Evolutionary conservation across 495 filamentous ascomycete species (phyloP), one percentile per base, ranked within the genome.

Genomic region (Bryoglossum gracile): DNA sequence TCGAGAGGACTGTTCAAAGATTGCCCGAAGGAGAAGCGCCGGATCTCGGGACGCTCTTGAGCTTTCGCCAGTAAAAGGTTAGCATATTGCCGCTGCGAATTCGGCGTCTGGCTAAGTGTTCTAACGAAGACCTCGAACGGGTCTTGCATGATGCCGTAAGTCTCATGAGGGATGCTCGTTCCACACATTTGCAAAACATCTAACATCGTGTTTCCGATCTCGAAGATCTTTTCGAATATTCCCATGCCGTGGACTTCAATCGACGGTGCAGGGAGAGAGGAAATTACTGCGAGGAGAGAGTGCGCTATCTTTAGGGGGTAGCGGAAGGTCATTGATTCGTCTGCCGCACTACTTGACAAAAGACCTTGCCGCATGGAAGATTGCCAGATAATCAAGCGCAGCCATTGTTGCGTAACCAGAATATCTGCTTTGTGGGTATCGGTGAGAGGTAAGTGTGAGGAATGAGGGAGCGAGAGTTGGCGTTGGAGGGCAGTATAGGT

Each of bases 211-310:
- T 73, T 75, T 1, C 71, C 65, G 42, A 81, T 66, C 46, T 80
- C 76, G 40, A 81, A 75, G 1, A 81, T 59, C 58, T 78, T 81
- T 45, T 77, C 69, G 19, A 74, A 66, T 32, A 84, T 80, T 21
- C 76, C 76, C 43, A 75, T 76, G 0, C 80, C 80, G 48, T 84
- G 78, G 0, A 82, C 71, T 53, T 77, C 71, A 11, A 83, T 74
- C 33, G 71, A 73, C 4, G 69, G 67, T 4, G 72, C 61, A 0
- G 76, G 74, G 8, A 77, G 65, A 10, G 64, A 68, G 1, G 69
- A 64, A n/a, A 81, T 73, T 14, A 76, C 70, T 25, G 68, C 50
- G 50, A 78, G 72, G 0, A 81, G 66, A 13, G 74, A 67, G 49
- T 75, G 71, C 0, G 73, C 76, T 1, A 82, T 71, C 18, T 76